Conservation (phyloP, 768 basidiomycete genomes). For the Psilocybe azurescens region DNA sequence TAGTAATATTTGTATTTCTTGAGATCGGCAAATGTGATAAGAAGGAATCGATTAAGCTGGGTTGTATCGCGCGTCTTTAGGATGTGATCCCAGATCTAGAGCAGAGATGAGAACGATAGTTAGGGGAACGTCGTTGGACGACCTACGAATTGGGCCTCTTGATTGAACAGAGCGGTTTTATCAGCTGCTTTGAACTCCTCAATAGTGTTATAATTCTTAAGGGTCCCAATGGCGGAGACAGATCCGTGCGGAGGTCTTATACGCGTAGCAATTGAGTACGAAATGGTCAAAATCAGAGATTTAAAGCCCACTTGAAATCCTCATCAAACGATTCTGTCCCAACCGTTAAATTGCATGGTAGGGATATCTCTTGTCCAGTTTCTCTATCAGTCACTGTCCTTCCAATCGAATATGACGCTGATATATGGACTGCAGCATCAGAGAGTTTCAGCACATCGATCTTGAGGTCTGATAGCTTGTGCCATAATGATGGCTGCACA, state of each 20-base stretch:
- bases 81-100: slow-evolving; percentile 75
- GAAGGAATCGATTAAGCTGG: slow-evolving; percentile 76
- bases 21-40: slow-evolving; percentile 95
- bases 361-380: slow-evolving; percentile 72
- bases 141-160: slow-evolving; percentile 67
- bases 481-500: slow-evolving; percentile 93
- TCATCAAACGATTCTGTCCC: slow-evolving; percentile 69
- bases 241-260: slow-evolving; percentile 53
- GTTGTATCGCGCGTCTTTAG: slow-evolving; percentile 54
- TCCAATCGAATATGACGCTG: slow-evolving; percentile 74
- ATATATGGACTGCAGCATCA: slow-evolving; percentile 67
- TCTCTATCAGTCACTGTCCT: slow-evolving; percentile 76
- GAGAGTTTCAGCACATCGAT: slow-evolving; percentile 88
- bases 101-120: not conserved
- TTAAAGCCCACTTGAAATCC: slow-evolving; percentile 44
- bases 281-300: not conserved
- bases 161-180: slow-evolving; percentile 87
- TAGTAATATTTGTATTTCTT: slow-evolving; percentile 99
- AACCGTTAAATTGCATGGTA: slow-evolving; percentile 71
- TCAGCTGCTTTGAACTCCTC: slow-evolving; percentile 93
- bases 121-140: not conserved
- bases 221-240: slow-evolving; percentile 60
- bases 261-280: slow-evolving; percentile 11
- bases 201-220: slow-evolving; percentile 97
- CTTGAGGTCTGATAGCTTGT: slow-evolving; percentile 86